Conservation (phyloP, 78 protist genomes). For the Planoprotostelium fungivorum region DNA sequence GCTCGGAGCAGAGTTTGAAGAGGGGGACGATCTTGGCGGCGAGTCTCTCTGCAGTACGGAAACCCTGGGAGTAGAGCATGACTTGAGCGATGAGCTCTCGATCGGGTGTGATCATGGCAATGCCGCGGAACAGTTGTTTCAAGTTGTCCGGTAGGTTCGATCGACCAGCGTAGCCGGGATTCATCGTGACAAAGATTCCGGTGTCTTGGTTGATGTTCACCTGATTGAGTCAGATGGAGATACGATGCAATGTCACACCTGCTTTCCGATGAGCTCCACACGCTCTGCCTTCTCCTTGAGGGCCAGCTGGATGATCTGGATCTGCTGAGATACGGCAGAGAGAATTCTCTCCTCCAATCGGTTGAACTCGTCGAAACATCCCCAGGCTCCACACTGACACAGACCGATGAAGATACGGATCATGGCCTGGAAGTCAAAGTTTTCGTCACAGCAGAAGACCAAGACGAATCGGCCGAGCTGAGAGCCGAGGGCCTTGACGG, state of each 20-base stretch:
- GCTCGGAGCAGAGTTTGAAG: slow-evolving; percentile 90
- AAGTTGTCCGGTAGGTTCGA: slow-evolving; percentile 97
- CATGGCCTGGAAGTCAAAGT: slow-evolving; percentile 95
- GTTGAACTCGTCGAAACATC: slow-evolving; percentile 99
- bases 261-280: slow-evolving; percentile 64
- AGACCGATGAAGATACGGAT: slow-evolving; percentile 97
- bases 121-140: slow-evolving; percentile 90
- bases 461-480: slow-evolving; percentile 87
- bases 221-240: too few species aligned
- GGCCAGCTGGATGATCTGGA: slow-evolving; percentile 93
- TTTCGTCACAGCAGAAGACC: slow-evolving; percentile 98
- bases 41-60: slow-evolving; percentile 85
- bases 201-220: slow-evolving; percentile 57
- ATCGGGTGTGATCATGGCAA: slow-evolving; percentile 95
- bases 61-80: slow-evolving; percentile 96
- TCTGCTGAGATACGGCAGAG: slow-evolving; percentile 98
- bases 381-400: slow-evolving; percentile 97
- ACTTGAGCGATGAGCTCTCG: slow-evolving; percentile 95
- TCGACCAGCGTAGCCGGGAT: slow-evolving; percentile 99
- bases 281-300: slow-evolving; percentile 52
- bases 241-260: neutral
- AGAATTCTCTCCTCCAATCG: slow-evolving; percentile 97
- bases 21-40: slow-evolving; percentile 92
- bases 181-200: slow-evolving; percentile 99
- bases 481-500: slow-evolving; percentile 91